A percentile compares a stretch with the other conserved stretches of the same genome.
These are phyloP conservation scores for Thraustotheca clavata DNA, from an alignment of 352 stramenopile species.

Conservation along the genomic window DNA sequence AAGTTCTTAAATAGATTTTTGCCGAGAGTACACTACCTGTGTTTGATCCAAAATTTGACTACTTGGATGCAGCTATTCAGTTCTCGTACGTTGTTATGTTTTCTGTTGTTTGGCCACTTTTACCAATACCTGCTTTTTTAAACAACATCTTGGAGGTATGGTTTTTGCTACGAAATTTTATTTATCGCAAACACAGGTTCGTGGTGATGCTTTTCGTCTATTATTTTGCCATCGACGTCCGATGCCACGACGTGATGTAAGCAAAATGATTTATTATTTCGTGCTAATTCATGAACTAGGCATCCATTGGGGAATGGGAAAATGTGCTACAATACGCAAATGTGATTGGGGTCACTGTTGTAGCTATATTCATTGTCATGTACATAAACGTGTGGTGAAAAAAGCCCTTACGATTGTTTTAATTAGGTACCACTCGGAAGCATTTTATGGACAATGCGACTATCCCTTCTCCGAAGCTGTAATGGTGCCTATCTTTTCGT, in stretches of 20 bases:
- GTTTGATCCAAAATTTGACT: conserved; percentile 25
- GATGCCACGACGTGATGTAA: conserved; percentile 20
- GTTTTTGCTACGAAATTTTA: not conserved
- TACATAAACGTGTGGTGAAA: conserved; percentile 26
- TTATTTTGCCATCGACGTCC: conserved; percentile 22
- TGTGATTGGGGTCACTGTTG: conserved; percentile 74
- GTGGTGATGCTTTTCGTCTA: conserved; percentile 22
- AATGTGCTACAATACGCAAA: conserved; percentile 80
- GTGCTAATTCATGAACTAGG: not conserved
- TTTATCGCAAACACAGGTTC: not conserved
- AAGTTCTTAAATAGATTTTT: conserved; percentile 19
- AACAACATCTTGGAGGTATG: conserved; percentile 23
- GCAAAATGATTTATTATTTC: not conserved
- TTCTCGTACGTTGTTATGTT: conserved; percentile 30
- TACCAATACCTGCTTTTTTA: conserved; percentile 24
- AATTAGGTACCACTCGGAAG: conserved; percentile 50
- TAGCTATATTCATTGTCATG: conserved; percentile 72
- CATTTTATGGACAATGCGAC: conserved; percentile 70
- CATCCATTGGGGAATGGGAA: conserved; percentile 74
- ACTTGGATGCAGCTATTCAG: conserved; percentile 25
- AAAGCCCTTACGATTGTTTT: not conserved
- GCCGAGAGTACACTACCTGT: conserved; percentile 21
- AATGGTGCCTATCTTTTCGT: conserved; percentile 65
- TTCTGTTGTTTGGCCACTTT: conserved; percentile 25
- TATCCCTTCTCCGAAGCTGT: conserved; percentile 56